A percentile compares a stretch with the other conserved stretches of the same genome.
These are phyloP conservation scores for Pueraria montana DNA, from an alignment of 306 rosid species.

Conservation along the genomic window DNA sequence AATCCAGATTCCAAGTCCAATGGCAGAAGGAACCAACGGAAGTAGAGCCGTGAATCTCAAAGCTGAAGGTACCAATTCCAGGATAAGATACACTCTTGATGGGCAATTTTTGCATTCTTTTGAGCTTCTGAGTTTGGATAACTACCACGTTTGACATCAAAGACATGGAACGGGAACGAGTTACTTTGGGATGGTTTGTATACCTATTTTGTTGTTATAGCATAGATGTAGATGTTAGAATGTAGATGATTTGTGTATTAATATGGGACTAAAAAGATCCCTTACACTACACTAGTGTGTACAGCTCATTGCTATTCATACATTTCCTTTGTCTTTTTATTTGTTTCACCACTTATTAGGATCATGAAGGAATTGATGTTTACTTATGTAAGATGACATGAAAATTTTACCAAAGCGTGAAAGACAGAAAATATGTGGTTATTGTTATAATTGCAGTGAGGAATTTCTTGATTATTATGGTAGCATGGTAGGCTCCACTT, in stretches of 20 bases:
- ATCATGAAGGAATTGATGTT: constrained; percentile 45
- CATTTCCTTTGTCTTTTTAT: constrained; percentile 31
- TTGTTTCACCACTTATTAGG: constrained; percentile 45
- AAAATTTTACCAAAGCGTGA: constrained; percentile 39
- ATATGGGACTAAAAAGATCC: constrained; percentile 53
- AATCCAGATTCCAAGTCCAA: constrained; percentile 57
- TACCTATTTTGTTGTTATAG: constrained; percentile 49
- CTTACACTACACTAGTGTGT: constrained; percentile 57
- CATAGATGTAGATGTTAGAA: constrained; percentile 64
- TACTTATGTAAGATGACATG: constrained; percentile 39
- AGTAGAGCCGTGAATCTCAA: constrained; percentile 47
- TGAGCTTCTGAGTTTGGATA: constrained; percentile 51
- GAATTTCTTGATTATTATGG: constrained; percentile 22
- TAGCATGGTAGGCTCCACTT: constrained; percentile 11
- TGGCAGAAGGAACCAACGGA: constrained; percentile 58
- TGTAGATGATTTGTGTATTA: constrained; percentile 57
- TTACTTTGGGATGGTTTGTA: constrained; percentile 50
- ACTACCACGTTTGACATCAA: constrained; percentile 53
- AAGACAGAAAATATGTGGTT: constrained; percentile 43
- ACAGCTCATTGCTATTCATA: constrained; percentile 55
- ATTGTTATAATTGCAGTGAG: constrained; percentile 38
- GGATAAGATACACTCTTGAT: constrained; percentile 41
- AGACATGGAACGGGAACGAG: constrained; percentile 45
- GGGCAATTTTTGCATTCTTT: constrained; percentile 58
- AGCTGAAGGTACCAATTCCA: constrained; percentile 38